Percentiles rank a stretch among this genome's conserved stretches.
Conservation (phyloP, 164 flowering plant species). For the Umbellularia californica region DNA sequence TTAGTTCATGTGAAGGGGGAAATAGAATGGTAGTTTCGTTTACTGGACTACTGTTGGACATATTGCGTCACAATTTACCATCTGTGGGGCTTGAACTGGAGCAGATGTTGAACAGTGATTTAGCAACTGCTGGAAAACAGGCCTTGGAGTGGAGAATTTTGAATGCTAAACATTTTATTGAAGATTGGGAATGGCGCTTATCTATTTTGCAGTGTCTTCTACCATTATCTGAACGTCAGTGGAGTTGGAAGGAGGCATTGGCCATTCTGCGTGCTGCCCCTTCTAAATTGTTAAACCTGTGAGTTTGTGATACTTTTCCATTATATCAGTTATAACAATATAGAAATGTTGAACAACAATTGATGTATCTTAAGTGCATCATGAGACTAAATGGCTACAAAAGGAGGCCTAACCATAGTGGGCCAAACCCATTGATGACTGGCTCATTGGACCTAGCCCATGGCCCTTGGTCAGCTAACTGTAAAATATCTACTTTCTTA, state of each 20-base stretch:
- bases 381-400: too few species aligned
- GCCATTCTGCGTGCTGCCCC: slow-evolving; percentile 96
- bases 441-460: too few species aligned
- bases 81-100: slow-evolving; percentile 38
- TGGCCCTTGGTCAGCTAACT: too few species aligned
- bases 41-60: slow-evolving; percentile 58
- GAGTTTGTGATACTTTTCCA: slow-evolving; percentile 27
- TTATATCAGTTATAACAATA: too few species aligned
- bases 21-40: slow-evolving; percentile 74
- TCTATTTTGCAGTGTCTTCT: slow-evolving; percentile 86
- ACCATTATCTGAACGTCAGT: slow-evolving; percentile 84
- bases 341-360: too few species aligned
- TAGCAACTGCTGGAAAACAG: slow-evolving; percentile 41
- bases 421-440: too few species aligned
- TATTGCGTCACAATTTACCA: slow-evolving; percentile 56
- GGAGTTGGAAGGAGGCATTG: slow-evolving; percentile 97
- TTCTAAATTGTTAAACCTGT: slow-evolving; percentile 90
- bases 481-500: too few species aligned
- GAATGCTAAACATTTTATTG: slow-evolving; percentile 63
- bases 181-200: slow-evolving; percentile 97
- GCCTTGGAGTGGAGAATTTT: slow-evolving; percentile 85
- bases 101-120: slow-evolving; percentile 24
- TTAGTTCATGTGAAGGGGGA: slow-evolving; percentile 36
- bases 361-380: too few species aligned
- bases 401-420: too few species aligned